Conservation (phyloP, 108 stramenopile species). For the Cyclotella distinguenda region DNA sequence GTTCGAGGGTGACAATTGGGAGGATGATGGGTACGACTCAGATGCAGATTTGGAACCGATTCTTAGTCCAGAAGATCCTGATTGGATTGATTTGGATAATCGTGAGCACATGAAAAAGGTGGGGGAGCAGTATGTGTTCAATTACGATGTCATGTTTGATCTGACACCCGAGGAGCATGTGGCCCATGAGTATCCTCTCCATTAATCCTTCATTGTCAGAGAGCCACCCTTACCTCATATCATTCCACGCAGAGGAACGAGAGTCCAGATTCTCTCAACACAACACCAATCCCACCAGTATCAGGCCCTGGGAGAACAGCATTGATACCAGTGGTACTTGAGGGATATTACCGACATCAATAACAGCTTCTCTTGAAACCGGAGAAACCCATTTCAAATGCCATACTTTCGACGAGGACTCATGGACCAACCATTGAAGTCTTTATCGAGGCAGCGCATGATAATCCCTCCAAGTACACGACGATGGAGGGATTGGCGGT, state of each 20-base stretch:
- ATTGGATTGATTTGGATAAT: slow-evolving; percentile 45
- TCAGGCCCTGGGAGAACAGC: slow-evolving; percentile 19
- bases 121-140: slow-evolving; percentile 30
- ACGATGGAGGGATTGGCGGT: slow-evolving; percentile 40
- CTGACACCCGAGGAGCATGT: slow-evolving; percentile 12
- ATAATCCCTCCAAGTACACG: slow-evolving; percentile 72
- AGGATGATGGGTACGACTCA: slow-evolving; percentile 45
- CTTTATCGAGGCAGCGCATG: slow-evolving; percentile 61
- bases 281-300: neutral
- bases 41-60: slow-evolving; percentile 43
- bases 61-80: slow-evolving; percentile 25
- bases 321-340: slow-evolving; percentile 48
- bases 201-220: neutral
- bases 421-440: slow-evolving; percentile 55
- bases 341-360: slow-evolving; percentile 39
- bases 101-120: slow-evolving; percentile 41
- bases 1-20: slow-evolving; percentile 30
- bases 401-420: slow-evolving; percentile 28
- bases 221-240: neutral
- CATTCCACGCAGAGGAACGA: neutral
- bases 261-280: neutral
- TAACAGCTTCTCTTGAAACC: slow-evolving; percentile 25
- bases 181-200: neutral
- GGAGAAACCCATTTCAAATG: slow-evolving; percentile 23
- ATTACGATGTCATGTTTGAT: slow-evolving; percentile 11